Conservation (phyloP, 805 yeast genomes). For the Spathaspora gorwiae region DNA sequence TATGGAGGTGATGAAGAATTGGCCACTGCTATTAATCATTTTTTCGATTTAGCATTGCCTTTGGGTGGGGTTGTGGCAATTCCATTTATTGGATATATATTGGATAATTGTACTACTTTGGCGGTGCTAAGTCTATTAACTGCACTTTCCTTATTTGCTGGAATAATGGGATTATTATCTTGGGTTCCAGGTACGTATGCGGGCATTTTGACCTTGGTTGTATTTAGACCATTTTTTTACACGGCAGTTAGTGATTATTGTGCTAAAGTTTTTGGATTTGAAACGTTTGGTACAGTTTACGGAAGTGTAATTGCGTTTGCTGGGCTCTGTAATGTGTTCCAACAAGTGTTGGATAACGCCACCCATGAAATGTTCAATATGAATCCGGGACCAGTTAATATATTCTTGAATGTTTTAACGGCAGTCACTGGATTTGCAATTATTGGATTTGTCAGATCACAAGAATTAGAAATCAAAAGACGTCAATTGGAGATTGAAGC, state of each 20-base stretch:
- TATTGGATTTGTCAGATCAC: constrained; percentile 40
- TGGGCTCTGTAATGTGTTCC: constrained; percentile 74
- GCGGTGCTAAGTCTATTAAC: constrained; percentile 51
- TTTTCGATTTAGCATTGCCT: constrained; percentile 84
- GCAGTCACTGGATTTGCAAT: constrained; percentile 45
- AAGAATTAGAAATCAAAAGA: constrained; percentile 42
- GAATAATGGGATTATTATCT: constrained; percentile 64
- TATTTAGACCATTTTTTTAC: constrained; percentile 87
- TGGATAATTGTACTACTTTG: constrained; percentile 70
- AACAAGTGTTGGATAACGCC: constrained; percentile 59
- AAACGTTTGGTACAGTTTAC: constrained; percentile 86
- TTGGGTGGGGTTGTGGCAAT: constrained; percentile 83
- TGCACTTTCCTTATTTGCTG: constrained; percentile 55
- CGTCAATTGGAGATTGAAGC: constrained; percentile 60
- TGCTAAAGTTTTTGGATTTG: constrained; percentile 90
- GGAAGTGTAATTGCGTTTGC: constrained; percentile 81
- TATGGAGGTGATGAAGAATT: constrained; percentile 44
- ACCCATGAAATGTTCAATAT: constrained; percentile 66
- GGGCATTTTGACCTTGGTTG: constrained; percentile 69
- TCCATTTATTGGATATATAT: constrained; percentile 76
- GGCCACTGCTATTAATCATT: constrained; percentile 60
- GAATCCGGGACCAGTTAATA: constrained; percentile 80
- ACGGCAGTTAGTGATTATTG: constrained; percentile 89
- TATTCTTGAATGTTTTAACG: constrained; percentile 50
- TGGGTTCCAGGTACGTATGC: constrained; percentile 52